Conservation (phyloP, 2,329 filamentous ascomycete genomes). For the Colletotrichum sp. region DNA sequence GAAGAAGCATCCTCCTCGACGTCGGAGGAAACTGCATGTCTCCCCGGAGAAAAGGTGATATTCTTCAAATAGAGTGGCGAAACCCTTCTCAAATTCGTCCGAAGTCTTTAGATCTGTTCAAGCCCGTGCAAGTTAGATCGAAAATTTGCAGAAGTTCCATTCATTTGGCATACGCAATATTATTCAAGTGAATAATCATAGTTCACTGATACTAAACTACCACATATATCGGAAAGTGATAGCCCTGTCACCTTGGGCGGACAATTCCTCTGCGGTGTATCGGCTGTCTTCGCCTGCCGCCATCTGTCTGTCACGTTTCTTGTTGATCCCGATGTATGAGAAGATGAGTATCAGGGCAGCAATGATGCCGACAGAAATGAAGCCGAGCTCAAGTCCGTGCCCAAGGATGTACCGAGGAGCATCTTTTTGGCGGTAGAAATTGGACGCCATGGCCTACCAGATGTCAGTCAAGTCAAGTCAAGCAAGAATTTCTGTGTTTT, state of each 20-base stretch:
- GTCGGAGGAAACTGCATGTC: too few species aligned
- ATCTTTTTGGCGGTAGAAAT: constrained; percentile 68
- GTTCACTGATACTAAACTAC: constrained; percentile 18
- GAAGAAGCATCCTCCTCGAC: too few species aligned
- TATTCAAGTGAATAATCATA: too few species aligned
- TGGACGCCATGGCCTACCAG: constrained; percentile 69
- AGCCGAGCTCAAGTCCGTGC: constrained; percentile 55
- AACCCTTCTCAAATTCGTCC: too few species aligned
- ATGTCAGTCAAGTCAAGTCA: neutral
- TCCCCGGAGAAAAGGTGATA: too few species aligned
- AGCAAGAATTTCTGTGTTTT: fast-evolving
- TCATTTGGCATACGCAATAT: too few species aligned
- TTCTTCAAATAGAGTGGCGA: too few species aligned
- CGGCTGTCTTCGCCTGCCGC: constrained; percentile 45
- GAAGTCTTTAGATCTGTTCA: too few species aligned
- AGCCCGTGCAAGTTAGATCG: too few species aligned
- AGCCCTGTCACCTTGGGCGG: constrained; percentile 64
- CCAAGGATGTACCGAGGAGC: constrained; percentile 54
- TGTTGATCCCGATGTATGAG: constrained; percentile 64
- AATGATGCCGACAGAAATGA: constrained; percentile 50
- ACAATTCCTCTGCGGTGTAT: constrained; percentile 54
- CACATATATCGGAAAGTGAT: constrained; percentile 68
- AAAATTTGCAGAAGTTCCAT: too few species aligned
- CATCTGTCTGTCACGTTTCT: constrained; percentile 54
- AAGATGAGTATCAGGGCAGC: constrained; percentile 49